phyloP scores from a whole-genome alignment of 2,329 filamentous ascomycete species.

The Cordyceps javanica region DNA sequence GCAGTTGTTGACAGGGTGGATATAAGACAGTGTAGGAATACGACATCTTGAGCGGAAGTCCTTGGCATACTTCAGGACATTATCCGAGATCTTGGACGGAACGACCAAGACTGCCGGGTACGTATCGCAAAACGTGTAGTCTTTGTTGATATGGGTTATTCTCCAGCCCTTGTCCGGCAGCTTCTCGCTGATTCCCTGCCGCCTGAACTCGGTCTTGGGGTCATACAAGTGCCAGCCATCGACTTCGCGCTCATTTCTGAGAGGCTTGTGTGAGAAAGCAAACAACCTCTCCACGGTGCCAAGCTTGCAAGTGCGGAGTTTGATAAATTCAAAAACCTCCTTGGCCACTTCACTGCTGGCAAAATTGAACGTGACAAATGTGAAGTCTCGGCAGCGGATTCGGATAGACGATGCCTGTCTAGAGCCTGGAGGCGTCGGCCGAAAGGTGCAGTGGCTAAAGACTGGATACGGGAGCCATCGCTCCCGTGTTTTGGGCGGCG shows the following conservation, averaged over 20 bases:
- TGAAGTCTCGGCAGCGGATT: slow-evolving; percentile 87
- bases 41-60: slow-evolving; percentile 82
- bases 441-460: slow-evolving; percentile 72
- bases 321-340: slow-evolving; percentile 84
- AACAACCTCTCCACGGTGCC: slow-evolving; percentile 83
- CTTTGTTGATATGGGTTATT: slow-evolving; percentile 80
- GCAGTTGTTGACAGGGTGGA: slow-evolving; percentile 96
- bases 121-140: slow-evolving; percentile 87
- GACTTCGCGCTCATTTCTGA: slow-evolving; percentile 64
- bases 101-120: slow-evolving; percentile 84
- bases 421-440: slow-evolving; percentile 64
- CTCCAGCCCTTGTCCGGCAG: slow-evolving; percentile 77
- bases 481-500: slow-evolving; percentile 46
- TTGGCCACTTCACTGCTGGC: slow-evolving; percentile 64
- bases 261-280: slow-evolving; percentile 78
- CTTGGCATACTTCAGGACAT: slow-evolving; percentile 87
- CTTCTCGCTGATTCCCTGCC: slow-evolving; percentile 82
- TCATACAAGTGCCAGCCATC: slow-evolving; percentile 85
- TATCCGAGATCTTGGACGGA: slow-evolving; percentile 88
- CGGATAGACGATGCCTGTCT: slow-evolving; percentile 75
- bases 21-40: slow-evolving; percentile 84
- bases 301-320: slow-evolving; percentile 71
- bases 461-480: slow-evolving; percentile 95
- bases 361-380: slow-evolving; percentile 88
- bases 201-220: slow-evolving; percentile 73